A percentile compares a stretch with the other conserved stretches of the same genome.
Conservation (phyloP, 192 early-diverging fungal genomes). For the Backusella macrospora region DNA sequence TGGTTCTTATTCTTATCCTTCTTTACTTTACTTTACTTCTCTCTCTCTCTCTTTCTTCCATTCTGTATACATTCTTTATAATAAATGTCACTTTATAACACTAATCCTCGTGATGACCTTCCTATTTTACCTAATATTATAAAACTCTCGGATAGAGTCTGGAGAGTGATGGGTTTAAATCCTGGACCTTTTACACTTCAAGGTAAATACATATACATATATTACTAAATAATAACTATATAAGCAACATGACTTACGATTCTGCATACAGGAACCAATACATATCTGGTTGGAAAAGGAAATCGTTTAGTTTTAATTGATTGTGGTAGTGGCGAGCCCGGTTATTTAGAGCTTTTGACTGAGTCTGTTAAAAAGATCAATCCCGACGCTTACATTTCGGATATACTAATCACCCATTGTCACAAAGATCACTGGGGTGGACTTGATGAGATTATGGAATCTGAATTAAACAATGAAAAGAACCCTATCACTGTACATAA, state of each 20-base stretch:
- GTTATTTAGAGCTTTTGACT: slow-evolving; percentile 61
- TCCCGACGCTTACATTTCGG: slow-evolving; percentile 55
- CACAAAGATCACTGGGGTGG: slow-evolving; percentile 62
- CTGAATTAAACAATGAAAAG: slow-evolving; percentile 16
- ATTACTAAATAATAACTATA: neutral
- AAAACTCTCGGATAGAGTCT: slow-evolving; percentile 59
- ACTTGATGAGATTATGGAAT: slow-evolving; percentile 44
- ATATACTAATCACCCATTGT: slow-evolving; percentile 79
- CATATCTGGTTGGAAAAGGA: slow-evolving; percentile 84
- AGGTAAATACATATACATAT: slow-evolving; percentile 40
- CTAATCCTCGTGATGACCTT: slow-evolving; percentile 33
- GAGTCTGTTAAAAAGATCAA: slow-evolving; percentile 53
- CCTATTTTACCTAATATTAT: slow-evolving; percentile 54
- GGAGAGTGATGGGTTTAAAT: slow-evolving; percentile 77
- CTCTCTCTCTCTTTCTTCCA: too few relatives aligned
- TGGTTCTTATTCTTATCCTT: neutral
- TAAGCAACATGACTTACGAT: neutral
- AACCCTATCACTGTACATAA: slow-evolving; percentile 26
- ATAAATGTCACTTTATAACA: neutral
- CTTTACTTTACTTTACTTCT: neutral
- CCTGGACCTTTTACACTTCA: slow-evolving; percentile 79
- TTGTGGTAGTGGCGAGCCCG: slow-evolving; percentile 74
- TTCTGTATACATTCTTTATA: too few relatives aligned
- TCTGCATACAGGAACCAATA: slow-evolving; percentile 69
- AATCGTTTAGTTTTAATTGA: slow-evolving; percentile 70